Evolutionary conservation across 345 rosid species (phyloP), one percentile per base, ranked within the genome.

Genomic region (Dipteronia dyeriana): DNA sequence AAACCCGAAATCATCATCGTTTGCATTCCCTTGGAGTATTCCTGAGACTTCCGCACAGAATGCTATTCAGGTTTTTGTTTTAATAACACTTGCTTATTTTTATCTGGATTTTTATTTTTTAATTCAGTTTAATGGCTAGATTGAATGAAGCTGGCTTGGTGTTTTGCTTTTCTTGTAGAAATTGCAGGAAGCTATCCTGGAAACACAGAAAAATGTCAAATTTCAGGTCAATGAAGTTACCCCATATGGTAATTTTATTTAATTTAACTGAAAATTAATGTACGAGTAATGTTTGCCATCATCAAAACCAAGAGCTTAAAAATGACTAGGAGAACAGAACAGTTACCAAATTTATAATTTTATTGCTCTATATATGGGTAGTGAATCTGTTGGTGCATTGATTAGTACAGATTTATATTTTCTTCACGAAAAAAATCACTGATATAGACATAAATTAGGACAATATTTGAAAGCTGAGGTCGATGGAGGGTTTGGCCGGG

Each of bases 1-100:
- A 11, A 95, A 95, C 81, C 97, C 99, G 0, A 91, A 86, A 78
- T 92, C 99, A 10, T 87, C 97, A n/a, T 90, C 92, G 39, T 95
- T 91, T 73, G 79, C 89, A 23, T 92, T 95, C 76, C 98, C 98
- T 2, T 84, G 78, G 89, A 84, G 31, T 19, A 89, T 95, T 81
- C 91, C 97, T 34, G 92, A 88, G 51, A 76, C 60, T 75, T 84
- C 88, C 41, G 70, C 64, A 8, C 83, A 72, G 20, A 84, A 88
- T 81, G 88, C 92, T 14, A 66, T 90, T 81, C 86, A 85, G 96
- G 96, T 93, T 79, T 73, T 61, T 56, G 5, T 56, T 1, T 8
- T 19, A 60, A 68, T 25, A 10, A 63, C 45, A 67, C 14, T 43
- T 38, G 14, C n/a, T 3, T 10, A 0, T 70, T 17, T 31, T 66